phyloP scores from a whole-genome alignment of 2,329 filamentous ascomycete species.

The Emericellopsis atlantica region DNA sequence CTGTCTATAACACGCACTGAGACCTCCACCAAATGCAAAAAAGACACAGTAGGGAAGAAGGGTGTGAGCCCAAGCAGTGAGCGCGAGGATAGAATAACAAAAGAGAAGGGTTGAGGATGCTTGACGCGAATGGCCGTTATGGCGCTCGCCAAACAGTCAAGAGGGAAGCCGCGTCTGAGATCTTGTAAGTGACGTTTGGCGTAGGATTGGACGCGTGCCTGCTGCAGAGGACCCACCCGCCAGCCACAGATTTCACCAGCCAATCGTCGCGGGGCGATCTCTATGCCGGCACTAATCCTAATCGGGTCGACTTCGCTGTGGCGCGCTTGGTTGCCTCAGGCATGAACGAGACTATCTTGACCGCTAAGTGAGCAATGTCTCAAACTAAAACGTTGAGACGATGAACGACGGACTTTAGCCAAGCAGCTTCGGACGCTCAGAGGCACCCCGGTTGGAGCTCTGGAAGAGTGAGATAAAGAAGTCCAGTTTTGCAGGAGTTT shows the following conservation, averaged over 20 bases:
- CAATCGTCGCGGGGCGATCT: not conserved
- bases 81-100: not conserved
- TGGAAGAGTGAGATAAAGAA: not conserved
- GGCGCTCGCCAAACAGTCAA: not conserved
- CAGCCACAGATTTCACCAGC: not conserved
- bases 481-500: not conserved
- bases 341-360: too few species aligned
- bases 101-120: not conserved
- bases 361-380: too few species aligned
- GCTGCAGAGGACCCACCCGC: not conserved
- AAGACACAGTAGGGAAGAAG: not conserved
- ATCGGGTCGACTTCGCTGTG: not conserved
- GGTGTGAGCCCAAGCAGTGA: not conserved
- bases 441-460: not conserved
- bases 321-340: too few species aligned
- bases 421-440: conserved; percentile 3
- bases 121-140: not conserved
- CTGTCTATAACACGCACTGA: not conserved
- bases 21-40: not conserved
- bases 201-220: not conserved
- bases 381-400: too few species aligned
- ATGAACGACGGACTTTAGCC: conserved; percentile 3
- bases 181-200: conserved; percentile 1
- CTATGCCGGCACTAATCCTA: not conserved
- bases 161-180: conserved; percentile 1